These are phyloP conservation scores for Mucor velutinosus DNA, from an alignment of 371 early-diverging fungal genomes.

Conservation along the genomic window DNA sequence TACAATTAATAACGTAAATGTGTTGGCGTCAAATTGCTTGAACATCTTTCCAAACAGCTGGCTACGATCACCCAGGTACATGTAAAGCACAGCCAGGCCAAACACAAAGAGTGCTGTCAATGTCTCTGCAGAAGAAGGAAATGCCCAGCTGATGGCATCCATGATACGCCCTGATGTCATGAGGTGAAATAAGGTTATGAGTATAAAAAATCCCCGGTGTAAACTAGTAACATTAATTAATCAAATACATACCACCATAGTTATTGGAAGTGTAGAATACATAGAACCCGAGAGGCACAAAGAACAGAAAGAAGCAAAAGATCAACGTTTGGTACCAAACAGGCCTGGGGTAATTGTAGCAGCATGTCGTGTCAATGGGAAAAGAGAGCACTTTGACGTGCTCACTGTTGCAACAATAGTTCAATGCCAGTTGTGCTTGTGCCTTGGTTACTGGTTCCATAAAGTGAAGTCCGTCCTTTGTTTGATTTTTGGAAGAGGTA, in stretches of 20 bases:
- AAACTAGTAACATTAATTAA: conserved; percentile 4
- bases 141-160: background rate
- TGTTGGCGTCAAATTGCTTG: conserved; percentile 52
- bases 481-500: conserved; percentile 33
- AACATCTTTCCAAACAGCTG: conserved; percentile 67
- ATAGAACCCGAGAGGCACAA: conserved; percentile 47
- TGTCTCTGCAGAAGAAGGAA: conserved; percentile 13
- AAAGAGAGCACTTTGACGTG: conserved; percentile 25
- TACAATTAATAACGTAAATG: conserved; percentile 47
- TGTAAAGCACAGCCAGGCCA: conserved; percentile 54
- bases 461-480: conserved; percentile 70
- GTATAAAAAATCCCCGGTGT: background rate
- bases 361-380: conserved; percentile 63
- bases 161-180: background rate
- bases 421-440: conserved; percentile 64
- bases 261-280: conserved; percentile 12
- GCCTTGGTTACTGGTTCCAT: conserved; percentile 39
- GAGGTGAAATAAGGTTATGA: background rate
- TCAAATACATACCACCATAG: conserved; percentile 19
- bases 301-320: conserved; percentile 42
- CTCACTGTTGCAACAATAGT: conserved; percentile 63
- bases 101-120: conserved; percentile 54
- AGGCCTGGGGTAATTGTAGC: conserved; percentile 59
- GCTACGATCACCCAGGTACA: conserved; percentile 72
- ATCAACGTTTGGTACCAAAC: conserved; percentile 45